Evolutionary conservation across 768 basidiomycete species (phyloP), one percentile per base, ranked within the genome.

Genomic region (Suillus fuscotomentosus): DNA sequence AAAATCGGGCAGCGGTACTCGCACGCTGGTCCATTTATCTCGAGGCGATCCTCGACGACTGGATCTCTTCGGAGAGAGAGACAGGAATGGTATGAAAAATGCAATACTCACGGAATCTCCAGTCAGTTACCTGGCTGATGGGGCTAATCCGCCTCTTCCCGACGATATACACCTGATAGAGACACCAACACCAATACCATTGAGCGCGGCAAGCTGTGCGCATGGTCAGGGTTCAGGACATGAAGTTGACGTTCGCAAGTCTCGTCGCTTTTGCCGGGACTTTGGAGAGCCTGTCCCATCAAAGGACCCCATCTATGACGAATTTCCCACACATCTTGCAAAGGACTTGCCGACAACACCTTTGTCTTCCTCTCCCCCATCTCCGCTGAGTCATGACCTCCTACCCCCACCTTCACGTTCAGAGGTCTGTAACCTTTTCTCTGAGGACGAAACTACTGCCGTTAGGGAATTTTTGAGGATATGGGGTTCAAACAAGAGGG

Each of bases 401-500:
- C 62, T 63, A 11, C 42, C 9, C 34, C 48, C 61, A 31, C 65
- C 62, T 13, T 62, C 62, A 63, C 34, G 31, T 22, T 22, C 41
- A 24, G 62, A 63, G 7, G 27, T 27, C 22, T 27, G 20, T 9
- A 39, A 63, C 17, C 51, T 39, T 17, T 39, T 65, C 38, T 64
- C 70, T 43, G 65, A 60, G 38, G 67, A 65, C 34, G 71, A 74
- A 5, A 42, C 41, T 27, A 56, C 27, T 61, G 68, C 67, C 38
- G 55, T 66, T 3, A 67, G 65, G 20, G 66, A 65, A 14, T 69
- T 68, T 38, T 20, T 71, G 59, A 66, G 65, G 56, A 70, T 66
- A 61, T 61, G 59, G 63, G 63, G 63, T 59, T 2, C 66, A 66
- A 60, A 63, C 38, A 57, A 36, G 54, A 22, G 60, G 61, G 60